phyloP scores from a whole-genome alignment of 1,284 basidiomycete species.

The Irpex sp. region DNA sequence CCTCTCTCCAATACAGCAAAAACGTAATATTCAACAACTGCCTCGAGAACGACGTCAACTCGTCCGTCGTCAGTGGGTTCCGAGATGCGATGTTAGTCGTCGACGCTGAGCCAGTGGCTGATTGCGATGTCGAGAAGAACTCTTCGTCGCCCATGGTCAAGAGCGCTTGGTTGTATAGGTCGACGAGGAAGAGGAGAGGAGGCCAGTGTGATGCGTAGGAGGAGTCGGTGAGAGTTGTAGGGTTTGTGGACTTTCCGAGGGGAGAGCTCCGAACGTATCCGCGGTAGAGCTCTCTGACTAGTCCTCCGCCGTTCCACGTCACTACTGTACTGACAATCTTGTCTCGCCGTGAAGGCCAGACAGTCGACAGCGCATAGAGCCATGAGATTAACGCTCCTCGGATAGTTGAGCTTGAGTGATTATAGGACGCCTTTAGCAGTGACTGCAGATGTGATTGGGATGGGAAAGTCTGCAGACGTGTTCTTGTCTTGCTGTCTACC shows the following conservation, averaged over 20 bases:
- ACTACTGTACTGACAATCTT: conserved; percentile 46
- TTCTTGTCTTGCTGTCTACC: conserved; percentile 54
- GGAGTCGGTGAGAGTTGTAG: conserved; percentile 44
- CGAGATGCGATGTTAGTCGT: conserved; percentile 30
- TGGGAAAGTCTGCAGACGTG: conserved; percentile 49
- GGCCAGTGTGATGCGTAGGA: conserved; percentile 50
- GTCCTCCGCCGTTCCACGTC: conserved; percentile 48
- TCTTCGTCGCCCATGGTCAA: conserved; percentile 96
- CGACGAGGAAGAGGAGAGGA: conserved; percentile 75
- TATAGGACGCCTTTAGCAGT: conserved; percentile 39
- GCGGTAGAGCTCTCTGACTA: conserved; percentile 76
- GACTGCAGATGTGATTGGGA: conserved; percentile 47
- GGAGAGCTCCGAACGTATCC: conserved; percentile 60
- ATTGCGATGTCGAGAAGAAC: conserved; percentile 64
- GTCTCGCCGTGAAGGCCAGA: conserved; percentile 60
- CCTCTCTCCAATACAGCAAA: conserved; percentile 75
- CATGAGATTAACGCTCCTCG: conserved; percentile 46
- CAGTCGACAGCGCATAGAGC: conserved; percentile 48
- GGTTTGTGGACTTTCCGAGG: conserved; percentile 48
- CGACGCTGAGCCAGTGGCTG: background rate
- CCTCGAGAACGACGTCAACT: conserved; percentile 68
- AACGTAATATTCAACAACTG: conserved; percentile 80
- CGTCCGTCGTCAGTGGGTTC: conserved; percentile 83
- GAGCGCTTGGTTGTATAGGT: conserved; percentile 84
- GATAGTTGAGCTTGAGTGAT: conserved; percentile 25